Evolutionary conservation across 148 eudicot genomes (phyloP).

Genomic region (Selenicereus undatus): DNA sequence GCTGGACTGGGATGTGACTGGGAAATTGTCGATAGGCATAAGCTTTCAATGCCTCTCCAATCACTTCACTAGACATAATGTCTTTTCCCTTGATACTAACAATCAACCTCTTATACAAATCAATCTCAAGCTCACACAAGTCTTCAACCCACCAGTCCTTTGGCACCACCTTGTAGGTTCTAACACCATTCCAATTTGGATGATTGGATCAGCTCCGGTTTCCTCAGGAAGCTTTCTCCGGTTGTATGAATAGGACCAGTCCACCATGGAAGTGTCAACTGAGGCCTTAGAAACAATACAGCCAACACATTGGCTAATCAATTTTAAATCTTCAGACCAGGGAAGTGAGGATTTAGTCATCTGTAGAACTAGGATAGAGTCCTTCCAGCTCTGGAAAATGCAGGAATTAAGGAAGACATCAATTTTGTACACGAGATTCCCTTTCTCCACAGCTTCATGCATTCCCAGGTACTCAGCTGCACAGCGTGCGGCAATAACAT

Average conservation of each 20-base stretch:
- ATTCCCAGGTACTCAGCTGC: conserved; percentile 94
- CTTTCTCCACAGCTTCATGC: conserved; percentile 85
- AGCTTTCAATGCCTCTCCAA: conserved; percentile 89
- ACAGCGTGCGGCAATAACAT: conserved; percentile 69
- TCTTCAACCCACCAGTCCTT: conserved; percentile 99
- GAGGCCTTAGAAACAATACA: conserved; percentile 79
- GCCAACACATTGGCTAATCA: conserved; percentile 55
- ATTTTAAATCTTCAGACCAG: conserved; percentile 71
- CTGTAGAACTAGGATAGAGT: conserved; percentile 82
- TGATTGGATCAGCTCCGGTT: conserved; percentile 46
- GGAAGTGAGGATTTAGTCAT: conserved; percentile 59
- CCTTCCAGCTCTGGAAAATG: conserved; percentile 90
- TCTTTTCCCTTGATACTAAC: conserved; percentile 49
- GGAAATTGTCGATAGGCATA: conserved; percentile 62
- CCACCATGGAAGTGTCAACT: conserved; percentile 64
- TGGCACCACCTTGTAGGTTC: conserved; percentile 53
- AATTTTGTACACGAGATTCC: conserved; percentile 84
- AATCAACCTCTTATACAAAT: conserved; percentile 55
- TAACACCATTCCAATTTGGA: conserved; percentile 40
- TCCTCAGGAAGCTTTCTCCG: conserved; percentile 69
- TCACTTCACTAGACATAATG: conserved; percentile 48
- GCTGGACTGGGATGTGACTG: conserved; percentile 39
- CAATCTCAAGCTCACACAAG: conserved; percentile 77
- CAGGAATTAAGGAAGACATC: conserved; percentile 78
- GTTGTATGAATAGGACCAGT: conserved; percentile 89